Conservation (phyloP, 352 stramenopile species). For the Globisporangium mamillatum region DNA sequence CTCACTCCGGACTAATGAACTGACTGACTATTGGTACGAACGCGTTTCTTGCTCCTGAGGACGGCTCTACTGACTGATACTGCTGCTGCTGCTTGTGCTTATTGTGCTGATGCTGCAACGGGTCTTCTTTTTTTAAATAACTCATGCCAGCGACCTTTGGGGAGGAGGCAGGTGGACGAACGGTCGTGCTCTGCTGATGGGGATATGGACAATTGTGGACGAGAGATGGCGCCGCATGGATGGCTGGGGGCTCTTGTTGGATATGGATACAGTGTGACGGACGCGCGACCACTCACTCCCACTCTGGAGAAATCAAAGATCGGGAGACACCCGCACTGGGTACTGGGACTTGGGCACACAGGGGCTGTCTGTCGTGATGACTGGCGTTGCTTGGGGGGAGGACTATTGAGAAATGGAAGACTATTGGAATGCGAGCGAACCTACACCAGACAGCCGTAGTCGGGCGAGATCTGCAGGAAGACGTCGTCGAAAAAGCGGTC, state of each 20-base stretch:
- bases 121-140: neutral
- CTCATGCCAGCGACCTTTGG: neutral
- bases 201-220: neutral
- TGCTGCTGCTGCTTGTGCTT: neutral
- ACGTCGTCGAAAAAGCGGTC: conserved; percentile 77
- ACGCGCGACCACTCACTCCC: neutral
- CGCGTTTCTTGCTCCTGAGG: neutral
- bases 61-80: neutral
- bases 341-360: neutral
- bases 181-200: neutral
- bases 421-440: neutral
- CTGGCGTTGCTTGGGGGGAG: neutral
- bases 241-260: neutral
- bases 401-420: neutral
- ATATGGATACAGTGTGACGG: conserved; percentile 1
- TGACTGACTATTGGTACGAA: neutral
- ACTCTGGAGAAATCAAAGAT: neutral
- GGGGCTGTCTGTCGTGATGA: neutral
- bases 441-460: conserved; percentile 72
- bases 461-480: conserved; percentile 72
- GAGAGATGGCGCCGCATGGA: neutral
- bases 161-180: neutral
- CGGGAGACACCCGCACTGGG: neutral
- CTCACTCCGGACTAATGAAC: neutral
- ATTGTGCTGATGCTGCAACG: neutral